phyloP scores from a whole-genome alignment of 306 rosid species.

The Quercus bicolor region DNA sequence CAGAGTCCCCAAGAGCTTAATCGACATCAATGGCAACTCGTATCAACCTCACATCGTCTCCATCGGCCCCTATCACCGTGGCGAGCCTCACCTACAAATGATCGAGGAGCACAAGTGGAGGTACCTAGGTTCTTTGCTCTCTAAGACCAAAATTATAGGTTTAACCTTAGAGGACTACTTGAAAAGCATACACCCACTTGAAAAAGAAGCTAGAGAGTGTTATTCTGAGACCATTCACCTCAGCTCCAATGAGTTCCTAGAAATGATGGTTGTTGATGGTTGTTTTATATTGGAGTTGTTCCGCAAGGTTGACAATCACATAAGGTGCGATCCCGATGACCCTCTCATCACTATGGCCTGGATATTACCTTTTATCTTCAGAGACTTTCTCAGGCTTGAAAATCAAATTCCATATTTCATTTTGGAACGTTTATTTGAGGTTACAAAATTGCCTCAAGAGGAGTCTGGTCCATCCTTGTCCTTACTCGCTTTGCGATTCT shows the following conservation, averaged over 20 bases:
- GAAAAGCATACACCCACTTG: background rate
- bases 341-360: too few relatives aligned
- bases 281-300: background rate
- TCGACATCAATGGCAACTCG: background rate
- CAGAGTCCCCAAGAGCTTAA: background rate
- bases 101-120: background rate
- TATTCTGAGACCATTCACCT: background rate
- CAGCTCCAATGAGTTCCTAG: background rate
- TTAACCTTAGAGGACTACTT: background rate
- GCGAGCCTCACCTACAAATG: background rate
- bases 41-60: background rate
- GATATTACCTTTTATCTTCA: background rate
- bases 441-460: background rate
- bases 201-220: background rate
- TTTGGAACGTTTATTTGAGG: too few relatives aligned
- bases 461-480: background rate
- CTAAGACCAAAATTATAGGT: background rate
- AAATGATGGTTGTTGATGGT: background rate
- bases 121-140: background rate
- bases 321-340: too few relatives aligned
- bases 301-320: background rate
- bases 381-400: background rate
- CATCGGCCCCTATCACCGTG: background rate
- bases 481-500: background rate
- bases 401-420: background rate